Percentiles rank a stretch among this genome's conserved stretches.
phyloP scores from a whole-genome alignment of 2,329 filamentous ascomycete species.

The Pseudogymnoascus verrucosus region DNA sequence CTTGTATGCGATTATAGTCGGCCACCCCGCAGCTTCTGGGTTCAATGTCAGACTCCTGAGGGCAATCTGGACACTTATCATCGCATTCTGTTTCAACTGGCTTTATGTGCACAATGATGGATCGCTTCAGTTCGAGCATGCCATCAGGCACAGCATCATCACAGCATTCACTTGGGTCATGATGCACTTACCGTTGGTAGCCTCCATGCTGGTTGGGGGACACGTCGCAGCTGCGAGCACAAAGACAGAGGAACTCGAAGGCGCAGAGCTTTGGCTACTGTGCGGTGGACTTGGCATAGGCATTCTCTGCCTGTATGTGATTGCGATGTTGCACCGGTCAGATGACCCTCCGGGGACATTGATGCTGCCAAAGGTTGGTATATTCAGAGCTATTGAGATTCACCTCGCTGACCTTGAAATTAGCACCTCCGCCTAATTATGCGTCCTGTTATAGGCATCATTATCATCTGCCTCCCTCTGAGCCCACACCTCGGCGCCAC shows the following conservation, averaged over 20 bases:
- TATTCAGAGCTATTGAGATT: background rate
- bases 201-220: slow-evolving; percentile 39
- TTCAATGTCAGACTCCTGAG: slow-evolving; percentile 36
- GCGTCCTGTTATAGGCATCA: slow-evolving; percentile 30
- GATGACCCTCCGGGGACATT: slow-evolving; percentile 29
- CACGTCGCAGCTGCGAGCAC: slow-evolving; percentile 38
- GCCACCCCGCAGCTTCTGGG: slow-evolving; percentile 37
- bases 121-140: slow-evolving; percentile 35
- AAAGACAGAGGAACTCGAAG: slow-evolving; percentile 30
- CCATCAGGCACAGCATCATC: slow-evolving; percentile 32
- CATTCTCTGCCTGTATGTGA: slow-evolving; percentile 37
- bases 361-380: slow-evolving; percentile 14
- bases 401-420: slow-evolving; percentile 7
- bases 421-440: slow-evolving; percentile 14
- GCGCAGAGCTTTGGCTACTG: slow-evolving; percentile 39
- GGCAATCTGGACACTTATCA: slow-evolving; percentile 40
- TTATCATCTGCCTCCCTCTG: slow-evolving; percentile 31
- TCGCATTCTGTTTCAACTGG: slow-evolving; percentile 44
- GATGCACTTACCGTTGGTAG: slow-evolving; percentile 38
- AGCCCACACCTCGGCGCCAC: slow-evolving; percentile 28
- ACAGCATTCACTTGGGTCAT: slow-evolving; percentile 39
- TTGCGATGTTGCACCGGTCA: slow-evolving; percentile 35
- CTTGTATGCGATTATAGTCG: slow-evolving; percentile 40
- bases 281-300: slow-evolving; percentile 39
- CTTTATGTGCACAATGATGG: slow-evolving; percentile 42